Evolutionary conservation across 2,329 filamentous ascomycete genomes (phyloP).

Genomic region (Byssothecium circinans): DNA sequence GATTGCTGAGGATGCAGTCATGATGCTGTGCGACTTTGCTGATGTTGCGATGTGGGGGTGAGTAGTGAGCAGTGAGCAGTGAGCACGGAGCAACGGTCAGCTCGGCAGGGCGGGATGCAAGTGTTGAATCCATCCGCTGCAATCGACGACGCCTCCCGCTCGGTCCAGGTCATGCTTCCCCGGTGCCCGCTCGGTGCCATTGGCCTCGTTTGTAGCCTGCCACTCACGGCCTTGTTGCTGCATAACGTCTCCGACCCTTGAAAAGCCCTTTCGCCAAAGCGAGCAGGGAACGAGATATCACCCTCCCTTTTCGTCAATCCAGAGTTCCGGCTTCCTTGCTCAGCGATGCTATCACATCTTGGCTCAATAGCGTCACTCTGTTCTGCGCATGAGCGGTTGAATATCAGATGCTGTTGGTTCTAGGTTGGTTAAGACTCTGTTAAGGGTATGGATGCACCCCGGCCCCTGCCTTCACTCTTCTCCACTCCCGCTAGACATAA

Average conservation of each 20-base stretch:
- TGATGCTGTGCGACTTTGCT: conserved; percentile 16
- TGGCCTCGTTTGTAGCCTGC: conserved; percentile 20
- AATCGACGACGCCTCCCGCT: conserved; percentile 39
- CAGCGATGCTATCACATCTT: conserved; percentile 40
- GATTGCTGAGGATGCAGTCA: not conserved
- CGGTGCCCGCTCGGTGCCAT: too few relatives aligned
- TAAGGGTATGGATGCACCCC: conserved; percentile 25
- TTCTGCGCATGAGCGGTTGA: conserved; percentile 38
- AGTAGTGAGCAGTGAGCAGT: not conserved
- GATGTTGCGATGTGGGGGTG: conserved; percentile 6
- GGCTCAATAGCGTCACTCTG: conserved; percentile 40
- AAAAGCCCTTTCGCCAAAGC: conserved; percentile 18
- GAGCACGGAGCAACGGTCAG: too few relatives aligned
- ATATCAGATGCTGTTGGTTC: conserved; percentile 38
- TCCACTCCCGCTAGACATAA: conserved; percentile 38
- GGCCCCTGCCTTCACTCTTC: conserved; percentile 36
- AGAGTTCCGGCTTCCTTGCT: conserved; percentile 27
- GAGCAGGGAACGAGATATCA: conserved; percentile 30
- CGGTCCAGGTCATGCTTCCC: conserved; percentile 18
- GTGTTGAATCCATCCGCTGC: conserved; percentile 33
- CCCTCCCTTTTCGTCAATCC: conserved; percentile 25
- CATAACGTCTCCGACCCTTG: conserved; percentile 15
- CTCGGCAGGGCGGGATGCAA: conserved; percentile 9
- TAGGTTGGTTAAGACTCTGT: conserved; percentile 19
- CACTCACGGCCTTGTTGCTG: conserved; percentile 31